Evolutionary conservation across 108 stramenopile species (phyloP), one percentile per base, ranked within the genome.

Genomic region (Cyclotella choctawhatcheeana): DNA sequence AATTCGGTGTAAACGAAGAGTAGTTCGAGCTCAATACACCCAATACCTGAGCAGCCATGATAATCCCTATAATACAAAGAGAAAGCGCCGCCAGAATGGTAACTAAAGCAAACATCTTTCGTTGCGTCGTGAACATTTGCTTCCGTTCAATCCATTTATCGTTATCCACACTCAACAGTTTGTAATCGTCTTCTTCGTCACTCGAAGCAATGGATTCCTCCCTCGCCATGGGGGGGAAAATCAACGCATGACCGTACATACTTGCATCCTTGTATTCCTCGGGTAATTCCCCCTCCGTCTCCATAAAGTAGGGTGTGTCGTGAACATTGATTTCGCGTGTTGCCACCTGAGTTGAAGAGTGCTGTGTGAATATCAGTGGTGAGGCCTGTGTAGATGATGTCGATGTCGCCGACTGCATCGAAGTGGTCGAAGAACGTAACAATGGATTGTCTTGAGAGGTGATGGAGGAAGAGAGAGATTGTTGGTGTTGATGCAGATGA

Each of bases 251-350:
- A 2, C 44, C 44, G 47, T 64, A 45, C 27, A 7, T 5, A 16
- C 13, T 2, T 6, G 25, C 31, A 32, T 64, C 47, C 27, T 31
- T 47, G 44, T 64, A 64, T 35, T 7, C 34, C 14, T 29, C 45
- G 2, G 64, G 64, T 7, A 64, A 17, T 2, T 44, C 17, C 31
- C 48, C 64, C 10, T 64, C 64, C 1, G 27, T 29, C 14, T 48
- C 25, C 5, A 48, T n/a, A 5, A 64, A 30, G 47, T 45, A 64
- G 44, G 20, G 6, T 30, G 34, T 26, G 3, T 64, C 14, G 21
- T 26, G 17, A 16, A 64, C 26, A 27, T 64, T 50, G 26, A 64
- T 26, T 64, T 64, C 64, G 2, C 64, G 44, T 26, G 64, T 64
- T 20, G 64, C 22, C 3, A 35, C 27, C 3, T 45, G 14, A 8